These are phyloP conservation scores for Phaeosphaeria sp. DNA, from an alignment of 2,329 filamentous ascomycete genomes.

Conservation along the genomic window DNA sequence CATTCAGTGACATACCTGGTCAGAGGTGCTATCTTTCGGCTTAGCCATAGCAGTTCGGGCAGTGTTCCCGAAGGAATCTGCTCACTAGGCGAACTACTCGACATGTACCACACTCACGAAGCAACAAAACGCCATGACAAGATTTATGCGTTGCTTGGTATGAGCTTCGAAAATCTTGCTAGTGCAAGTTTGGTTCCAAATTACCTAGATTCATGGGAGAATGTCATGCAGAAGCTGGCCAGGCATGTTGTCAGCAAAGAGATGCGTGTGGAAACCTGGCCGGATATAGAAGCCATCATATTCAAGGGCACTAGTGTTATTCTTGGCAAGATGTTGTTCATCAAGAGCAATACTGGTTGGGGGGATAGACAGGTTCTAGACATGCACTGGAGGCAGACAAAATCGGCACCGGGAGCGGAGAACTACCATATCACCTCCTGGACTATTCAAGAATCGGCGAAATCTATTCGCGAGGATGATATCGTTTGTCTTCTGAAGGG, in stretches of 20 bases:
- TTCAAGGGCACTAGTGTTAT: constrained; percentile 16
- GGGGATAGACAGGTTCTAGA: constrained; percentile 5
- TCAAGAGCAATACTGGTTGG: not conserved
- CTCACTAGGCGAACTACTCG: constrained; percentile 20
- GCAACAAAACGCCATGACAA: constrained; percentile 20
- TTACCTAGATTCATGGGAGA: constrained; percentile 18
- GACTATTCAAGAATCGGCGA: constrained; percentile 14
- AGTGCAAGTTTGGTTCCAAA: constrained; percentile 13
- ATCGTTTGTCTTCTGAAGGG: constrained; percentile 3
- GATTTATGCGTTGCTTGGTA: constrained; percentile 25
- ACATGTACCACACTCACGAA: constrained; percentile 22
- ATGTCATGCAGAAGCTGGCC: constrained; percentile 15
- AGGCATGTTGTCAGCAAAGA: constrained; percentile 14
- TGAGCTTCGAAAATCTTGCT: constrained; percentile 19
- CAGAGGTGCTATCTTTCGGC: constrained; percentile 20
- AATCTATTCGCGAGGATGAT: constrained; percentile 1
- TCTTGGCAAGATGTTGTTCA: constrained; percentile 12
- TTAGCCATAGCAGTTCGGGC: constrained; percentile 7
- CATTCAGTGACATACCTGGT: constrained; percentile 21
- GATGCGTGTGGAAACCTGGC: constrained; percentile 16
- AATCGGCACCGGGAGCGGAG: not conserved
- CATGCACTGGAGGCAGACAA: too few species aligned
- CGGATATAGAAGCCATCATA: constrained; percentile 11
- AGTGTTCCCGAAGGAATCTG: constrained; percentile 13
- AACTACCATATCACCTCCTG: not conserved